Evolutionary conservation across 2,329 filamentous ascomycete species (phyloP), one percentile per base, ranked within the genome.

Genomic region (Hypoxylon sp.): DNA sequence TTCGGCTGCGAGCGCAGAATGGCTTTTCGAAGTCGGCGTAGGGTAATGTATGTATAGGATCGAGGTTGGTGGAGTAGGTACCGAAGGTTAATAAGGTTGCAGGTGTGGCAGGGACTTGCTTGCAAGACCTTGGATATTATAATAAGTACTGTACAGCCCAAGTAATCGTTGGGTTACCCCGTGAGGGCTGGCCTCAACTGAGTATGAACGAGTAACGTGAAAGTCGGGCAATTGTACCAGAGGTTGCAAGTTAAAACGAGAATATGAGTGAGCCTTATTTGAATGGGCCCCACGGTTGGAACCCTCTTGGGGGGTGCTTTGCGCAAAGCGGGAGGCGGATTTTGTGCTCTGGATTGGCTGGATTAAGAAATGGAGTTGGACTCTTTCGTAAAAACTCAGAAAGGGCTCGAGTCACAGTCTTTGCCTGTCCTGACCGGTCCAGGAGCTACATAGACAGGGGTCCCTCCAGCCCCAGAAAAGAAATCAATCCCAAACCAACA

Each of bases 361-460:
- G 68, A 45, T 67, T 70, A 68, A 63, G 70, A 71, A 66, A 66
- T 69, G 68, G 69, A 71, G 69, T 64, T 69, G 60, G 67, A 68
- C 64, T 68, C 56, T 66, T 62, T 36, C 30, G 68, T 71, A 61
- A 74, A 69, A 69, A 69, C 65, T 67, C 64, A 60, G 51, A 65
- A 34, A 63, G 30, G 38, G 51, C 25, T 61, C 46, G 34, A 65
- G 60, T 56, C 32, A 58, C 53, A 57, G 51, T 56, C 49, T 60
- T 50, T 51, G 21, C 36, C 32, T 19, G 52, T 53, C 57, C 30
- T 52, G 57, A 48, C 50, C 52, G 45, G 61, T 51, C 30, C 36
- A 41, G 36, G 55, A 61, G 51, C 60, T 66, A n/a, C n/a, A n/a
- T n/a, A 69, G 52, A 64, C 65, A 68, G 52, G 65, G 68, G 52